Percentiles rank a stretch among this genome's conserved stretches.
Conservation (phyloP, 495 filamentous ascomycete genomes). For the Staphylotrichum longicolle region DNA sequence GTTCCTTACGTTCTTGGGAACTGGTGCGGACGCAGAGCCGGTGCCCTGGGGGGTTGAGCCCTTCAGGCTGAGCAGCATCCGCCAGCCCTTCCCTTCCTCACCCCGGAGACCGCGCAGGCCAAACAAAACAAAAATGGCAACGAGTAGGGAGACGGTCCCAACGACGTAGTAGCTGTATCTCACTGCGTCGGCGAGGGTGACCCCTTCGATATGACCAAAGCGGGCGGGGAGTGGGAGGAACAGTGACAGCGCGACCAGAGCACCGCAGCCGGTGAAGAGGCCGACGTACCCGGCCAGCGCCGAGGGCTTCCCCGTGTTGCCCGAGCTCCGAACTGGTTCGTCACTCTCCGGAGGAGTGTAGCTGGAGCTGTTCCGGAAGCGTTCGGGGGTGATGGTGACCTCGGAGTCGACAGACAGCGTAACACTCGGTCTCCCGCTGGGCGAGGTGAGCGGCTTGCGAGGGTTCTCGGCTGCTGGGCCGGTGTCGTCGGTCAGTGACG, state of each 20-base stretch:
- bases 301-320: slow-evolving; percentile 44
- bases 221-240: slow-evolving; percentile 85
- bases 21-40: slow-evolving; percentile 11
- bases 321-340: slow-evolving; percentile 3
- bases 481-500: slow-evolving; percentile 67
- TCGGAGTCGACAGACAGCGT: slow-evolving; percentile 60
- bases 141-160: slow-evolving; percentile 63
- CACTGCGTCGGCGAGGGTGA: slow-evolving; percentile 66
- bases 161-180: slow-evolving; percentile 82
- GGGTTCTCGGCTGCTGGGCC: slow-evolving; percentile 27
- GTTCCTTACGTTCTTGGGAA: slow-evolving; percentile 21
- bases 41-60: slow-evolving; percentile 21
- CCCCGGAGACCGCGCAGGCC: slow-evolving; percentile 75
- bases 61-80: slow-evolving; percentile 45
- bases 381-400: slow-evolving; percentile 60
- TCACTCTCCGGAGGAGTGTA: slow-evolving; percentile 15
- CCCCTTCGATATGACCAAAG: slow-evolving; percentile 63
- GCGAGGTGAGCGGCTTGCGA: slow-evolving; percentile 13
- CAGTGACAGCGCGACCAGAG: slow-evolving; percentile 71
- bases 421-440: slow-evolving; percentile 38
- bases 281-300: slow-evolving; percentile 86
- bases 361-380: slow-evolving; percentile 35
- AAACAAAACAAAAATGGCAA: slow-evolving; percentile 72
- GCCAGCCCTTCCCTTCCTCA: slow-evolving; percentile 73
- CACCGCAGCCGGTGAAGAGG: slow-evolving; percentile 87